Conservation (phyloP, 148 eudicot species). For the Rhododendron ovatum region DNA sequence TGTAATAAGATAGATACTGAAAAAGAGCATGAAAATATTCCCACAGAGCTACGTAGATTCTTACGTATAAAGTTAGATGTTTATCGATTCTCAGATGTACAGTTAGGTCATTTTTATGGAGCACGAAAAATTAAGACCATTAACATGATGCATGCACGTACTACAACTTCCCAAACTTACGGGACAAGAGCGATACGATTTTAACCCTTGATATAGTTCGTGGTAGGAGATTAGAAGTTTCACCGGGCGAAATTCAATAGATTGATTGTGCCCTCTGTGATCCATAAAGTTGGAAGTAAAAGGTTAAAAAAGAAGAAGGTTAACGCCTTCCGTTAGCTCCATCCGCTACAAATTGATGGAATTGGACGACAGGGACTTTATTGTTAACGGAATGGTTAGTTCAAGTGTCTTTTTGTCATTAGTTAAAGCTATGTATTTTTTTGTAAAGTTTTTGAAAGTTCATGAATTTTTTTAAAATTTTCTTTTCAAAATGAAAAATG, state of each 20-base stretch:
- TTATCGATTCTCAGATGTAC: not conserved
- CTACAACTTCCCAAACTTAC: slow-evolving; percentile 34
- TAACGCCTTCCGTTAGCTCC: too few relatives aligned
- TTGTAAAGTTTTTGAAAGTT: too few relatives aligned
- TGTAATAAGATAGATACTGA: not conserved
- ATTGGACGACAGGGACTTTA: too few relatives aligned
- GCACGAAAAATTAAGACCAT: not conserved
- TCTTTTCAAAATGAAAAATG: too few relatives aligned
- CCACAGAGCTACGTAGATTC: not conserved
- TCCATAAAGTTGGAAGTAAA: slow-evolving; percentile 31
- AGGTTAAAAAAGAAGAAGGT: too few relatives aligned
- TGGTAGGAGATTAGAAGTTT: slow-evolving; percentile 64
- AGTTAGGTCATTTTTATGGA: not conserved
- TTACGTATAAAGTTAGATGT: not conserved
- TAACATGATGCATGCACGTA: not conserved
- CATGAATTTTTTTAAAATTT: too few relatives aligned
- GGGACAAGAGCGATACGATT: slow-evolving; percentile 58
- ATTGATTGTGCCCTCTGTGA: slow-evolving; percentile 64
- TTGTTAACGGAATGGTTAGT: too few relatives aligned
- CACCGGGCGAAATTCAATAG: slow-evolving; percentile 74
- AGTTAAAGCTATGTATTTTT: too few relatives aligned
- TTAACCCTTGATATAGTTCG: slow-evolving; percentile 73
- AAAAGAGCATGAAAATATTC: not conserved
- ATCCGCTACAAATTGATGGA: too few relatives aligned
- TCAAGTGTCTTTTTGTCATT: too few relatives aligned